Percentiles rank a stretch among this genome's conserved stretches.
These are phyloP conservation scores for Chaetomium sp. DNA, from an alignment of 2,329 filamentous ascomycete genomes.

Conservation along the genomic window DNA sequence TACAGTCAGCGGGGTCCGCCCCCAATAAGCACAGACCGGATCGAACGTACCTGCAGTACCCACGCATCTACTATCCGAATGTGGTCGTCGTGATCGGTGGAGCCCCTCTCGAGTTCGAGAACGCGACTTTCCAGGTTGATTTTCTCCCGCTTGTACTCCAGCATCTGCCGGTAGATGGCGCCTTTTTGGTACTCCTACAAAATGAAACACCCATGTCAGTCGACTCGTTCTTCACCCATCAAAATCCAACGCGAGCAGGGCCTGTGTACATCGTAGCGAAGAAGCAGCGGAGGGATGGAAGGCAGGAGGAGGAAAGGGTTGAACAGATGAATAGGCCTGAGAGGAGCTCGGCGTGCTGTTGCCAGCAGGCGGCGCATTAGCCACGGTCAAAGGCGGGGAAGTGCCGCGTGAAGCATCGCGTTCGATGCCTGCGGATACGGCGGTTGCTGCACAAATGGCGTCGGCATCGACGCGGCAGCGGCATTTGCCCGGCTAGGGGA, in stretches of 20 bases:
- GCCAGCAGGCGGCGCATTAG: conserved; percentile 41
- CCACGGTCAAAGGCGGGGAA: conserved; percentile 29
- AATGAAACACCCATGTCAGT: conserved; percentile 30
- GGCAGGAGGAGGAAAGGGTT: conserved; percentile 17
- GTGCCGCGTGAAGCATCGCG: conserved; percentile 20
- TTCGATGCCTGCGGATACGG: conserved; percentile 16
- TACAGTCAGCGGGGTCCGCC: conserved; percentile 22
- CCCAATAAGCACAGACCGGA: conserved; percentile 3
- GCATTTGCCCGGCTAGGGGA: background rate
- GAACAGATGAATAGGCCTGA: conserved; percentile 27
- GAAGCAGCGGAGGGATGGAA: conserved; percentile 17
- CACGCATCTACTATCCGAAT: conserved; percentile 84
- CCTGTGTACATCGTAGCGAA: conserved; percentile 27
- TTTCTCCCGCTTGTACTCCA: conserved; percentile 92
- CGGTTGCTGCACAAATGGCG: conserved; percentile 8
- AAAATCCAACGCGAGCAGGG: conserved; percentile 23
- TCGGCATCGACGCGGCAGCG: conserved; percentile 12
- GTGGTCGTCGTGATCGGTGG: conserved; percentile 85
- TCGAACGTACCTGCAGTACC: conserved; percentile 72
- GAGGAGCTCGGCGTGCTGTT: conserved; percentile 34
- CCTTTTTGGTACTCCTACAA: conserved; percentile 84
- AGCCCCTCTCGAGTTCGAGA: conserved; percentile 70
- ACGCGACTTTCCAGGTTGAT: conserved; percentile 72
- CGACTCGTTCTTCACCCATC: conserved; percentile 20
- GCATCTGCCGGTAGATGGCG: conserved; percentile 95